Conservation (phyloP, 768 basidiomycete genomes). For the Vararia minispora region DNA sequence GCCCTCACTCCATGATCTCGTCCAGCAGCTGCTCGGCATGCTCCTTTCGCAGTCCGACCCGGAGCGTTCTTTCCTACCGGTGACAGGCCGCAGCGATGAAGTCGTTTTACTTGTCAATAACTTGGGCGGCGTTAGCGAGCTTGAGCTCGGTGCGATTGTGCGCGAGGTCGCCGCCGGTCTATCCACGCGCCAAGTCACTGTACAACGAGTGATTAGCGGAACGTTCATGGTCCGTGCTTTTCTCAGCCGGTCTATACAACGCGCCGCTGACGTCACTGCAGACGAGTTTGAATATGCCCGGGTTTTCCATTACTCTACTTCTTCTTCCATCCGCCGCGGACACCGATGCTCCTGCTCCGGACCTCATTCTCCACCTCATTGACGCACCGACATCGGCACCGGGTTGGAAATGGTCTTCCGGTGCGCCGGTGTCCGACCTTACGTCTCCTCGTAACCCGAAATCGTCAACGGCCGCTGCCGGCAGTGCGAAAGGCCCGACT, state of each 20-base stretch:
- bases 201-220: slow-evolving; percentile 60
- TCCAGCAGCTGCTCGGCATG: slow-evolving; percentile 59
- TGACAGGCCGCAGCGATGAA: slow-evolving; percentile 42
- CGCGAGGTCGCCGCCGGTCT: slow-evolving; percentile 49
- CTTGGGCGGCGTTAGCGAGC: slow-evolving; percentile 74
- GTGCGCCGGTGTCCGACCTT: slow-evolving; percentile 24
- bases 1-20: slow-evolving; percentile 58
- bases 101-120: slow-evolving; percentile 83
- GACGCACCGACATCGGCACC: slow-evolving; percentile 60
- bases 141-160: slow-evolving; percentile 65
- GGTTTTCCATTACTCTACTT: slow-evolving; percentile 77
- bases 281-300: slow-evolving; percentile 92
- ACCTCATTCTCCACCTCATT: slow-evolving; percentile 50
- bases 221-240: slow-evolving; percentile 66
- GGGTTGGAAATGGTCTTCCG: slow-evolving; percentile 78
- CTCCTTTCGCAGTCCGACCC: slow-evolving; percentile 62
- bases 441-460: slow-evolving; percentile 3
- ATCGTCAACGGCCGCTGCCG: slow-evolving; percentile 5
- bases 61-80: slow-evolving; percentile 70
- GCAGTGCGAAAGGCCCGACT: slow-evolving; percentile 2
- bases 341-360: slow-evolving; percentile 24
- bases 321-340: slow-evolving; percentile 48
- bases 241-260: not conserved
- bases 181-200: slow-evolving; percentile 40
- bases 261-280: slow-evolving; percentile 16